Percentiles rank a stretch among this genome's conserved stretches.
Evolutionary conservation across 768 basidiomycete genomes (phyloP).

Genomic region (Piloderma croceum): DNA sequence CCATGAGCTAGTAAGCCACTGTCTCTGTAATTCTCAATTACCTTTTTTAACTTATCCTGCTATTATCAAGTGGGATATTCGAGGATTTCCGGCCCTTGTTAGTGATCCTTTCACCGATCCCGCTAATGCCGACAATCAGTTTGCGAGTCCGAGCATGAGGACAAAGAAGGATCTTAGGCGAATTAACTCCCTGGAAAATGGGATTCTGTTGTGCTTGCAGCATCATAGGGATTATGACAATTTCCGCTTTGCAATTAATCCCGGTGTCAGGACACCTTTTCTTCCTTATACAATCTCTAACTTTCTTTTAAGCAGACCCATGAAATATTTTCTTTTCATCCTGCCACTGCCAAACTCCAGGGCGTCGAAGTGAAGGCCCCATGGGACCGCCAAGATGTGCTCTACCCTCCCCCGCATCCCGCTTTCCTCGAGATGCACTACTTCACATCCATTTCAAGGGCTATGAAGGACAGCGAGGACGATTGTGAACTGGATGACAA

Average conservation of each 20-base stretch:
- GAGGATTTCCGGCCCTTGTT: no score
- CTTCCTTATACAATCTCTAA: constrained; percentile 10
- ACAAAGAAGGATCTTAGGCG: no score
- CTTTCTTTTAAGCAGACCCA: constrained; percentile 18
- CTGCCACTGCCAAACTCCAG: constrained; percentile 10
- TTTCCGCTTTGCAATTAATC: constrained; percentile 15
- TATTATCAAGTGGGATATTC: constrained; percentile 11
- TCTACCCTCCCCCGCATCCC: constrained; percentile 13
- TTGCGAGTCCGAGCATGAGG: constrained; percentile 12
- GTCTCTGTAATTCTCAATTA: constrained; percentile 10
- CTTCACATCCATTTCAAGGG: constrained; percentile 9
- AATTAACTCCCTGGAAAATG: constrained; percentile 17
- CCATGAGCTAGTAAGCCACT: constrained; percentile 14
- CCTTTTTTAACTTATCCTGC: constrained; percentile 10
- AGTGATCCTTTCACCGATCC: constrained; percentile 15
- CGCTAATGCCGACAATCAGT: constrained; percentile 8
- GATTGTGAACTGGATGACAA: constrained; percentile 14
- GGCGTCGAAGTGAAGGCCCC: constrained; percentile 16
- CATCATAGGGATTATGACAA: constrained; percentile 12
- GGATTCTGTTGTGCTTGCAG: no score
- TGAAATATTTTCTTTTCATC: constrained; percentile 14
- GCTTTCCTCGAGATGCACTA: constrained; percentile 13
- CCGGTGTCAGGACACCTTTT: constrained; percentile 11
- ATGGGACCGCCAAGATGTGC: constrained; percentile 10
- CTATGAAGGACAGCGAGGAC: no score